Base-by-base conservation (phyloP, 192 early-diverging fungal genomes). In the Podila epicladia region DNA sequence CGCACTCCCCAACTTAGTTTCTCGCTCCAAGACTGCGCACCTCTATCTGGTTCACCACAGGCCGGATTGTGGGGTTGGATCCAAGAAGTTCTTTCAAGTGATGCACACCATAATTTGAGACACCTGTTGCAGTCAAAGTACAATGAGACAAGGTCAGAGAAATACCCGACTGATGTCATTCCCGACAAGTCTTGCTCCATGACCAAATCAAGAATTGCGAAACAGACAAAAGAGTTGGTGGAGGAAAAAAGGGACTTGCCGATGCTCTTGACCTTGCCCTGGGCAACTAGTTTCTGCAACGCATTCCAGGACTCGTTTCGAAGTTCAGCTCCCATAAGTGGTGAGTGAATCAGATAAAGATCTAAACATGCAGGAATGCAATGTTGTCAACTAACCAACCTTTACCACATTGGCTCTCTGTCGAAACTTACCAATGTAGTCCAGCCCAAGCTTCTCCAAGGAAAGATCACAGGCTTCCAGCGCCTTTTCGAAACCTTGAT, bases 281-380 rank as follows among this genome's bases (percentile, higher is more conserved):
- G 61, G 4, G 75, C 64, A 1, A 85, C 83, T 48, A 90, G 41
- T 41, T 90, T 59, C 55, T 89, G 84, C 72, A 91, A 63, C 22
- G 86, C 88, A 20, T 77, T 67, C 86, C 89, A 91, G 45, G 83
- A 84, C 51, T 86, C 83, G 51, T 32, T 69, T 24, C 86, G 86
- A 53, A 55, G 78, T 45, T 89, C 62, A 53, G 85, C 51, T 26
- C 86, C 86, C 51, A 86, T 71, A 37, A 83, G 69, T 15, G 91
- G 91, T 9, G 87, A 88, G 71, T 91, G 89, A 19, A 91, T 84
- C 20, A 93, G 70, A 49, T 88, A 89, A 22, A 94, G 69, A 73
- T 94, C 77, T 80, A 15, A 24, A 9, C 3, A 55, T 24, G 9
- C 11, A 8, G 24, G n/a, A 3, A 55, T 24, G 49, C 20, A 13